A percentile compares a stretch with the other conserved stretches of the same genome.
Conservation (phyloP, 805 yeast species). For the Torulaspora indica region DNA sequence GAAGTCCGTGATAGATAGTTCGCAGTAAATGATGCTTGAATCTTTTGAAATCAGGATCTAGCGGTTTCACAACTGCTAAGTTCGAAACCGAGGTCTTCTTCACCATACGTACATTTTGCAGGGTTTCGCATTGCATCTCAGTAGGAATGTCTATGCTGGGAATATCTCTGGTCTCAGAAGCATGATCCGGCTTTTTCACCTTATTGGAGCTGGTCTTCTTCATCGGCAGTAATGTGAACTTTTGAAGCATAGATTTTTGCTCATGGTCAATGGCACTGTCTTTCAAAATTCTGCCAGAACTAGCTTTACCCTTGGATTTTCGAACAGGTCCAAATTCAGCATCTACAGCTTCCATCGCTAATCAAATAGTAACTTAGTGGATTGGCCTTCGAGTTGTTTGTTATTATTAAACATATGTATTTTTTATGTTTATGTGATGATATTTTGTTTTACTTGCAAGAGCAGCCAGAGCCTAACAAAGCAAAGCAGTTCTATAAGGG, state of each 20-base stretch:
- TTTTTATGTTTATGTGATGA: constrained; percentile 6
- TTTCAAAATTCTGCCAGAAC: constrained; percentile 23
- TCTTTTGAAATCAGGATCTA: constrained; percentile 16
- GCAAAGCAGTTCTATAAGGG: no score
- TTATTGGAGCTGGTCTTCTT: constrained; percentile 8
- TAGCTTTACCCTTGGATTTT: constrained; percentile 22
- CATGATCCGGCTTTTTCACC: neutral
- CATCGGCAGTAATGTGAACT: constrained; percentile 21
- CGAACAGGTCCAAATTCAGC: constrained; percentile 31
- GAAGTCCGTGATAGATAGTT: constrained; percentile 23
- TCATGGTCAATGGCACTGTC: constrained; percentile 26
- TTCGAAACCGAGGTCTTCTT: constrained; percentile 3
- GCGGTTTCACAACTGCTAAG: constrained; percentile 4
- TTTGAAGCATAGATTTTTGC: constrained; percentile 16
- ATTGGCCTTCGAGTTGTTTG: neutral
- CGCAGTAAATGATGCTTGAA: constrained; percentile 24
- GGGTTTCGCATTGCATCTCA: constrained; percentile 2
- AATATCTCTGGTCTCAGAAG: neutral
- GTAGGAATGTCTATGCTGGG: neutral
- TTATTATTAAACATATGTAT: neutral
- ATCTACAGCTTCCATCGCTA: constrained; percentile 16
- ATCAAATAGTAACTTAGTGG: neutral
- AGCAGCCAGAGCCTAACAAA: neutral
- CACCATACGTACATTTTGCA: constrained; percentile 13
- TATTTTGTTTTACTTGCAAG: neutral